A percentile compares a stretch with the other conserved stretches of the same genome.
These are phyloP conservation scores for Fusarium praegraminearum DNA, from an alignment of 2,329 filamentous ascomycete species.

Conservation along the genomic window DNA sequence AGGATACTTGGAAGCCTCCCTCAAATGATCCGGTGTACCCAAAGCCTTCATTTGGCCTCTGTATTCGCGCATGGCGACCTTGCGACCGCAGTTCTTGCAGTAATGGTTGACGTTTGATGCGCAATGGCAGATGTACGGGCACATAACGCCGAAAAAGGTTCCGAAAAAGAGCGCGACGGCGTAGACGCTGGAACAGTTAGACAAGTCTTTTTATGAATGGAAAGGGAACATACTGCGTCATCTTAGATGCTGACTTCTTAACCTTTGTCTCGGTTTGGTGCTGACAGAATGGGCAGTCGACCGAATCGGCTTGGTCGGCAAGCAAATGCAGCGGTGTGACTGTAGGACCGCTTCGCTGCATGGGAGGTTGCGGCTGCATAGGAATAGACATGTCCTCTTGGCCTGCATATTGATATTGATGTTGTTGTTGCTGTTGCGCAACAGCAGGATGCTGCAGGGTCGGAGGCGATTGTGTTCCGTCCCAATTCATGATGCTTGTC, in stretches of 20 bases:
- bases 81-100: constrained; percentile 46
- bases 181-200: constrained; percentile 19
- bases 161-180: constrained; percentile 41
- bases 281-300: constrained; percentile 48
- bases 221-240: constrained; percentile 42
- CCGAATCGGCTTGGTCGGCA: constrained; percentile 40
- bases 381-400: constrained; percentile 30
- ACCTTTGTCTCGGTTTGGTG: constrained; percentile 40
- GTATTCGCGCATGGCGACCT: constrained; percentile 38
- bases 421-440: constrained; percentile 19
- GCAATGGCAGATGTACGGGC: constrained; percentile 43
- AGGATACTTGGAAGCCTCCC: constrained; percentile 43
- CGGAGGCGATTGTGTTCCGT: constrained; percentile 32
- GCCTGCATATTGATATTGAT: constrained; percentile 11
- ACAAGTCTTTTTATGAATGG: background rate
- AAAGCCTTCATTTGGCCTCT: constrained; percentile 36
- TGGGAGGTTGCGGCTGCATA: background rate
- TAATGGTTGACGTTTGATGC: constrained; percentile 40
- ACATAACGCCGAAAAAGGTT: constrained; percentile 43
- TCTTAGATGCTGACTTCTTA: constrained; percentile 35
- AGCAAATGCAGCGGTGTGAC: constrained; percentile 47
- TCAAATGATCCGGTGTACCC: constrained; percentile 46
- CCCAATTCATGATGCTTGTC: constrained; percentile 10
- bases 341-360: constrained; percentile 19
- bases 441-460: constrained; percentile 35